A percentile compares a stretch with the other conserved stretches of the same genome.
Evolutionary conservation across 441 rosid species (phyloP).

Genomic region (Arabidopsis lyrata): DNA sequence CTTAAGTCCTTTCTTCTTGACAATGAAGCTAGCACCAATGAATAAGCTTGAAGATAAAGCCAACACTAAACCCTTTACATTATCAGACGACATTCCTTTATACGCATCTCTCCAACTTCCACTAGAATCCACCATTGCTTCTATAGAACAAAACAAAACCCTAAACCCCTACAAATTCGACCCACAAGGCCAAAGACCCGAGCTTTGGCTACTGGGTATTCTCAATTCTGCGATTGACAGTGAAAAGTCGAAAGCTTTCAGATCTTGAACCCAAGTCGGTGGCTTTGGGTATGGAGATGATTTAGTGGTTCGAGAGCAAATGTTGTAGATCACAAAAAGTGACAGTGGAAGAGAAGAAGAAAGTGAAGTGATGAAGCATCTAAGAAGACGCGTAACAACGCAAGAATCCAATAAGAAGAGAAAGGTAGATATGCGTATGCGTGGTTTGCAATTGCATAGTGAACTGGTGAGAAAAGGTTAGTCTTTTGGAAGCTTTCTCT

Average conservation of each 20-base stretch:
- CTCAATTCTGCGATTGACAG: not conserved
- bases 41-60: conserved; percentile 58
- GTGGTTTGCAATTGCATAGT: conserved; percentile 15
- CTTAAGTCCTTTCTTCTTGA: conserved; percentile 61
- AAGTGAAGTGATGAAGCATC: conserved; percentile 16
- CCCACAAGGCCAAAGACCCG: not conserved
- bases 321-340: conserved; percentile 9
- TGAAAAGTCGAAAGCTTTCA: conserved; percentile 27
- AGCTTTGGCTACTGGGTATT: conserved; percentile 35
- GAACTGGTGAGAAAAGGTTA: not conserved
- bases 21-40: conserved; percentile 63
- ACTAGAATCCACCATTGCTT: conserved; percentile 36
- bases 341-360: not conserved
- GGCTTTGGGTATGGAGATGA: conserved; percentile 23
- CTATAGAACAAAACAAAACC: not conserved
- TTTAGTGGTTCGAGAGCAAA: conserved; percentile 18
- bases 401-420: conserved; percentile 11
- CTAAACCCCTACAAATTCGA: conserved; percentile 8
- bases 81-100: conserved; percentile 56
- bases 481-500: not conserved
- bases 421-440: not conserved
- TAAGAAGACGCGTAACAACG: not conserved
- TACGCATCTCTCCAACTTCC: conserved; percentile 54
- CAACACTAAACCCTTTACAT: conserved; percentile 58
- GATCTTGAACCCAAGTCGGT: conserved; percentile 3